Base-by-base conservation (phyloP, 1,284 basidiomycete species). In the Pseudozyma thailandica region DNA sequence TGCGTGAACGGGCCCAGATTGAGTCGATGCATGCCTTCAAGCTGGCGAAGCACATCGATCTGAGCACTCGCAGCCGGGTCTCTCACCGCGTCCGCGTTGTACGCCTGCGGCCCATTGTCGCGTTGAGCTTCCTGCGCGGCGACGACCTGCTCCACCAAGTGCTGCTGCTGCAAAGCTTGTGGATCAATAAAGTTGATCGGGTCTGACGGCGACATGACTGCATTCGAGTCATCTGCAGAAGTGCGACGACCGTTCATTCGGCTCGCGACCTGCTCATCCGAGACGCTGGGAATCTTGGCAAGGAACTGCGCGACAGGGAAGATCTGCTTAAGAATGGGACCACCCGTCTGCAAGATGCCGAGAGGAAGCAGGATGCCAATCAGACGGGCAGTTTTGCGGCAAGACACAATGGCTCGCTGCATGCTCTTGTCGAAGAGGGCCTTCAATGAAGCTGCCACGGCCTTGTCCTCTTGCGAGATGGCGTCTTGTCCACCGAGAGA, bases 241-340 rank as follows among this genome's bases (percentile, higher is more conserved):
- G 25, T 15, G 16, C 28, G 27, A n/a, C 41, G 52, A 3, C 37
- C 54, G 26, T 21, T 25, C 49, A 56, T 52, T n/a, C 49, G 58
- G 35, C 41, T 47, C 6, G 51, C 56, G 15, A 59, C 43, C 38
- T 68, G 52, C 56, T 66, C 60, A 21, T 75, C 54, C 30, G 70
- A 53, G 6, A 66, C 62, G 45, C 61, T 65, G 1, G 69, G 59
- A 12, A 72, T 72, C 55, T 66, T 66, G 39, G 72, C 75, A 18
- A 79, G 62, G 48, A 78, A 79, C 31, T 76, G 73, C 1, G 77
- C 70, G 4, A 78, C 64, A 18, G 73, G 70, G 50, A 74, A 71
- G 49, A 79, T 55, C 42, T 73, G 73, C 46, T 69, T 63, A 6
- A 72, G 49, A 5, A 78, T 21, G 18, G 72, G 59, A 7, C 77